These are phyloP conservation scores for Diplogelasinospora grovesii DNA, from an alignment of 495 filamentous ascomycete species.

Conservation along the genomic window DNA sequence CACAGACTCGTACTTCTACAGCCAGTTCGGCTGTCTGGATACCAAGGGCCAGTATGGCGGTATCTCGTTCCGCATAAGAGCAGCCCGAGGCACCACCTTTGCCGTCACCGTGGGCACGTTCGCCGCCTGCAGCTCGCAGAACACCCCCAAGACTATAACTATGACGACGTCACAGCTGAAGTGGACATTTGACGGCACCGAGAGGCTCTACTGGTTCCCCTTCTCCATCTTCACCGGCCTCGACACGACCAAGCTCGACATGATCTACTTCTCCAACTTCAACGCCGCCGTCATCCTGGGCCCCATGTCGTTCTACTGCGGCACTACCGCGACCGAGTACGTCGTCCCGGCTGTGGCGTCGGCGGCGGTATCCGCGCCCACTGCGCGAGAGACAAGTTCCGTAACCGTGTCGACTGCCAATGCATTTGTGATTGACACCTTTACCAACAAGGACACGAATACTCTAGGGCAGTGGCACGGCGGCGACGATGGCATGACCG, in stretches of 20 bases:
- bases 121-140: slow-evolving; percentile 38
- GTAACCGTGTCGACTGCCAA: slow-evolving; percentile 43
- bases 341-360: slow-evolving; percentile 34
- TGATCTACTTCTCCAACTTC: slow-evolving; percentile 43
- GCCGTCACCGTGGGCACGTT: slow-evolving; percentile 43
- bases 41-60: slow-evolving; percentile 48
- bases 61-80: slow-evolving; percentile 52
- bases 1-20: slow-evolving; percentile 52
- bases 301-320: slow-evolving; percentile 56
- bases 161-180: slow-evolving; percentile 43
- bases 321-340: slow-evolving; percentile 44
- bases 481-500: slow-evolving; percentile 51
- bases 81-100: slow-evolving; percentile 48
- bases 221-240: slow-evolving; percentile 47
- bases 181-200: slow-evolving; percentile 56
- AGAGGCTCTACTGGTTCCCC: slow-evolving; percentile 54
- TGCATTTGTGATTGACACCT: slow-evolving; percentile 61
- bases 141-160: slow-evolving; percentile 27
- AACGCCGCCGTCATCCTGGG: slow-evolving; percentile 46
- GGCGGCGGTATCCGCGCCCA: slow-evolving; percentile 13
- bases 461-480: slow-evolving; percentile 68
- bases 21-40: slow-evolving; percentile 49
- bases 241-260: slow-evolving; percentile 45
- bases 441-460: slow-evolving; percentile 49
- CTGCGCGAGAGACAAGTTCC: slow-evolving; percentile 34